Conservation (phyloP, 345 rosid genomes). For the Punica granatum region DNA sequence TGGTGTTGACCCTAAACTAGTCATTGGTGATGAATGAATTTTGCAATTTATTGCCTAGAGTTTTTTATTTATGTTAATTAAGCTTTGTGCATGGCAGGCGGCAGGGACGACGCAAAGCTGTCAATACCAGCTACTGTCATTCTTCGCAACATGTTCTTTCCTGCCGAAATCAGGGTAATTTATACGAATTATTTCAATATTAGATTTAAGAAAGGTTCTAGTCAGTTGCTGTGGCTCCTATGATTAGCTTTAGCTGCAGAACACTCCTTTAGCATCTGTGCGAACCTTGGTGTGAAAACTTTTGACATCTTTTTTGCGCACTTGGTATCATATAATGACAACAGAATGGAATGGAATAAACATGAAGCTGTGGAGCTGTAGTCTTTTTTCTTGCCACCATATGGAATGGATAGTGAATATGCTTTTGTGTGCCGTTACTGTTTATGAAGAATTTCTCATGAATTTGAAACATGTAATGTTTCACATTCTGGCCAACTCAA, state of each 20-base stretch:
- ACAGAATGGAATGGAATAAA: not conserved
- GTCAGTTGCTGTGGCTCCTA: not conserved
- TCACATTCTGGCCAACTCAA: too few species aligned
- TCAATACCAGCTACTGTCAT: conserved; percentile 66
- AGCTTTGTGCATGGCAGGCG: conserved; percentile 60
- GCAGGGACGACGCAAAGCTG: conserved; percentile 86
- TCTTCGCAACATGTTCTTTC: conserved; percentile 76
- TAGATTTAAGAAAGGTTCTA: not conserved
- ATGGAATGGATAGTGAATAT: not conserved
- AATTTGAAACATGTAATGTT: too few species aligned
- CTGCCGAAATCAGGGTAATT: conserved; percentile 79
- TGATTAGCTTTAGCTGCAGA: not conserved
- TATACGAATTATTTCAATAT: not conserved
- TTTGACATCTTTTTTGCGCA: not conserved
- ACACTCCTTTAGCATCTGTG: not conserved
- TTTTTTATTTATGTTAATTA: not conserved
- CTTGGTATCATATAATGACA: not conserved
- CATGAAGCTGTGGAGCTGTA: too few species aligned
- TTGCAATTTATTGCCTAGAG: not conserved
- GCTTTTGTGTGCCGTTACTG: not conserved
- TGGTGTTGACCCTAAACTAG: not conserved
- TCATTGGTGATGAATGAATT: not conserved
- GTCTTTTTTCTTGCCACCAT: not conserved
- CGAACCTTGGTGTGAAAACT: not conserved
- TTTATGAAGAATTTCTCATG: too few species aligned